Percentiles rank a stretch among this genome's conserved stretches.
These are phyloP conservation scores for Pyrenochaeta sp. DNA, from an alignment of 2,329 filamentous ascomycete genomes.

Conservation along the genomic window DNA sequence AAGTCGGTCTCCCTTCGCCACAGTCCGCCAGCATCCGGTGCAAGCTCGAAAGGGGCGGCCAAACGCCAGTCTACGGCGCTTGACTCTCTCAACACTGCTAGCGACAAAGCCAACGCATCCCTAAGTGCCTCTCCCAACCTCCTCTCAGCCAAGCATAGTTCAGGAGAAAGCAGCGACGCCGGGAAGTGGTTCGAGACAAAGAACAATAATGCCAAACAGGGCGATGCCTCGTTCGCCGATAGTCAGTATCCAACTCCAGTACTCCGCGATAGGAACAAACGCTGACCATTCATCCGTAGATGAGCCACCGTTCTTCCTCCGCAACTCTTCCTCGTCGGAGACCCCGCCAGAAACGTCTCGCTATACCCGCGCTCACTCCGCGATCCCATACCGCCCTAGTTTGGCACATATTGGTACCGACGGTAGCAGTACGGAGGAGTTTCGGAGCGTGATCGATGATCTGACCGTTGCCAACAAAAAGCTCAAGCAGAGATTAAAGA, in stretches of 20 bases:
- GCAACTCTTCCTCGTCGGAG: constrained; percentile 55
- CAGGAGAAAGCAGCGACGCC: constrained; percentile 61
- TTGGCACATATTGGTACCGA: constrained; percentile 54
- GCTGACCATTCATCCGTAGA: constrained; percentile 34
- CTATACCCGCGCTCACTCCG: constrained; percentile 16
- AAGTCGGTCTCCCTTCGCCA: constrained; percentile 58
- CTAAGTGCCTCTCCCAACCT: constrained; percentile 50
- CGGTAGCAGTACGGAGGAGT: constrained; percentile 75
- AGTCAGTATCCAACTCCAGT: constrained; percentile 38
- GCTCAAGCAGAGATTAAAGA: constrained; percentile 75
- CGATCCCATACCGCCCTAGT: constrained; percentile 38
- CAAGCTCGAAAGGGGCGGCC: constrained; percentile 1
- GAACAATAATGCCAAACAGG: constrained; percentile 57
- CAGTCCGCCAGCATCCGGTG: constrained; percentile 32
- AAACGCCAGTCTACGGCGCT: constrained; percentile 19
- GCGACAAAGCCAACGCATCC: constrained; percentile 51
- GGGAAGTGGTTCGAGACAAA: constrained; percentile 62
- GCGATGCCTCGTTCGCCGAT: constrained; percentile 51
- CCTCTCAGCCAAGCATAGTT: constrained; percentile 51
- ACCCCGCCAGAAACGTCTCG: constrained; percentile 51
- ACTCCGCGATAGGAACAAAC: background rate
- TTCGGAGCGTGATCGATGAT: constrained; percentile 85
- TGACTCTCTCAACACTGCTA: constrained; percentile 40
- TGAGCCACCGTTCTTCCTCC: constrained; percentile 56
- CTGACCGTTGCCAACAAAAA: constrained; percentile 84